phyloP scores from a whole-genome alignment of 2,329 filamentous ascomycete genomes.

The Epichloe coenophiala region DNA sequence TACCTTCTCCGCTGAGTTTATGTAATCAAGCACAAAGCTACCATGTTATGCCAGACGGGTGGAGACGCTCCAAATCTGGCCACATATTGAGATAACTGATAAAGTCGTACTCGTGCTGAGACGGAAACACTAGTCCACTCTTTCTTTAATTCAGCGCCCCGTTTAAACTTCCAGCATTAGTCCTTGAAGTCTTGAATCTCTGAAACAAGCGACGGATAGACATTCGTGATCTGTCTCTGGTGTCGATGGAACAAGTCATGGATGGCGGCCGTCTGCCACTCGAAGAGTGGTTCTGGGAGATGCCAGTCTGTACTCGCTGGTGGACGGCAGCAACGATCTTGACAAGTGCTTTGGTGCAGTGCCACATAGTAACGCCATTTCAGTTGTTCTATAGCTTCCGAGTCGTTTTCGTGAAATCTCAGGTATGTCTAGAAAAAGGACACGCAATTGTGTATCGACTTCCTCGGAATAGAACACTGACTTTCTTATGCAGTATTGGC shows the following conservation, averaged over 20 bases:
- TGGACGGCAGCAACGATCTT: slow-evolving; percentile 91
- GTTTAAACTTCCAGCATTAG: too few species aligned
- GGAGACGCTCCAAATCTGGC: neutral
- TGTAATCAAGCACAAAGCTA: too few species aligned
- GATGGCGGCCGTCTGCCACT: slow-evolving; percentile 59
- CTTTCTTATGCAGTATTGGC: slow-evolving; percentile 64
- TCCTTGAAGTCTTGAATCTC: neutral
- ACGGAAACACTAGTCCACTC: too few species aligned
- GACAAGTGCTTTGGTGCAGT: slow-evolving; percentile 83
- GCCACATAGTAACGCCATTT: slow-evolving; percentile 80
- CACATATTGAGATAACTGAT: neutral
- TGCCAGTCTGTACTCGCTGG: slow-evolving; percentile 89
- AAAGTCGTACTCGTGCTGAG: too few species aligned
- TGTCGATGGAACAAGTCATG: slow-evolving; percentile 43
- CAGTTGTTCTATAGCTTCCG: slow-evolving; percentile 96
- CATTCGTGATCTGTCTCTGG: neutral
- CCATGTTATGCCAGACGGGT: neutral
- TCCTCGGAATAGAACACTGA: slow-evolving; percentile 4
- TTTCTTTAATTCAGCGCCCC: too few species aligned
- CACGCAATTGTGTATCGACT: neutral
- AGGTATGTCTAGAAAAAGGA: slow-evolving; percentile 43
- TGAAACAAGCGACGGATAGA: neutral
- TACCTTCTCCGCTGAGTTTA: neutral
- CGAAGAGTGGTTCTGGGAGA: slow-evolving; percentile 98
- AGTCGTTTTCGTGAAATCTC: slow-evolving; percentile 79